Evolutionary conservation across 768 basidiomycete species (phyloP), one percentile per base, ranked within the genome.

Genomic region (Suillus sp.): DNA sequence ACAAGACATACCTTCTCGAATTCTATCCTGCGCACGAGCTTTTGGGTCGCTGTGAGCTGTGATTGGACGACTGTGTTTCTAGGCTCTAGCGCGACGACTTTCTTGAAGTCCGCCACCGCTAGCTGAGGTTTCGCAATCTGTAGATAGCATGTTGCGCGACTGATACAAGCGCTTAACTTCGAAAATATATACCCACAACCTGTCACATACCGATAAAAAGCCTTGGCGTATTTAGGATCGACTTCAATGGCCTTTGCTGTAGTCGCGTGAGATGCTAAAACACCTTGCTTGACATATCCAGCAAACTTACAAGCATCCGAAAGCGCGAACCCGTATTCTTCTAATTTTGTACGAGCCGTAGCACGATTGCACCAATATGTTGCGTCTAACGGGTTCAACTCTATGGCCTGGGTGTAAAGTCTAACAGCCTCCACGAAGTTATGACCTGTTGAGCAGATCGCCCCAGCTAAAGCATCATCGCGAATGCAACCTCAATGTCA

Each of bases 331-430:
- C 97, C 97, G 70, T 91, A 90, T 78, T 99, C 89, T 75, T 99
- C 92, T 61, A 99, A 77, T 78, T 93, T 97, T 77, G 96, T 93
- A 58, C 96, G 86, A 16, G 92, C 85, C 76, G 94, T 92, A 2
- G 97, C 95, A 42, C 96, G 85, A 77, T 99, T 99, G 72, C 91
- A 95, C 91, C 93, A 99, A 59, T 96, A 76, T 16, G 94, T 95
- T 59, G 95, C 79, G 69, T 98, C 96, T 61, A 81, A 80, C 0
- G 95, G 95, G 73, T 99, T 95, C 72, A 89, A 84, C 67, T 90
- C 87, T 67, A 99, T 91, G 2, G 96, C 93, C 42, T 87, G 78
- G 2, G 90, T 84, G 75, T 99, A 99, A 42, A 97, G 77, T 45
- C 84, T 81, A 11, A 91, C 88, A 13, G 96, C 94, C 18, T 77